These are phyloP conservation scores for Letharia columbiana DNA, from an alignment of 495 filamentous ascomycete species.

Conservation along the genomic window DNA sequence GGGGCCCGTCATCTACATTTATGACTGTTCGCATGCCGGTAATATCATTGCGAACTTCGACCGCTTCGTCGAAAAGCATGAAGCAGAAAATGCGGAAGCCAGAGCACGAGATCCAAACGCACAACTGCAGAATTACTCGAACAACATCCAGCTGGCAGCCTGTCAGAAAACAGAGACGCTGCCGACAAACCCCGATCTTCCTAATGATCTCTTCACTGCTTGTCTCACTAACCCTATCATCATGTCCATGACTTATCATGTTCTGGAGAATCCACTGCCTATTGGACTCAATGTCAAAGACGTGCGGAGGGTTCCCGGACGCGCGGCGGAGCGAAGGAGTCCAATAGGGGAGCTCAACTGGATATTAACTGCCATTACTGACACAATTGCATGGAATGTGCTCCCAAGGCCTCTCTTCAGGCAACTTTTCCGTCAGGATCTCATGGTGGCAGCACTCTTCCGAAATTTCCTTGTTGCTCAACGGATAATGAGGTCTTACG, in stretches of 20 bases:
- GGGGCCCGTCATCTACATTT: constrained; percentile 91
- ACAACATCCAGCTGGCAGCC: constrained; percentile 88
- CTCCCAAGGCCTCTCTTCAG: constrained; percentile 83
- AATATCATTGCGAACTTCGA: constrained; percentile 94
- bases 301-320: constrained; percentile 68
- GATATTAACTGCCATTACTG: constrained; percentile 99
- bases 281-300: constrained; percentile 67
- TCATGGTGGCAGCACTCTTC: constrained; percentile 98
- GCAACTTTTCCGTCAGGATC: constrained; percentile 90
- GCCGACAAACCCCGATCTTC: constrained; percentile 91
- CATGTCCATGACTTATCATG: constrained; percentile 90
- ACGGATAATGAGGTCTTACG: constrained; percentile 89
- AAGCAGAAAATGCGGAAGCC: constrained; percentile 69
- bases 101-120: constrained; percentile 64
- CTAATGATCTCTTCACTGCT: constrained; percentile 91
- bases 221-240: constrained; percentile 96
- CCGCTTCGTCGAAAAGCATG: constrained; percentile 87
- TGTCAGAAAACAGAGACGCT: constrained; percentile 83
- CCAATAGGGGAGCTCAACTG: constrained; percentile 95
- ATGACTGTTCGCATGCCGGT: constrained; percentile 92
- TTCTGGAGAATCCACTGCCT: constrained; percentile 81
- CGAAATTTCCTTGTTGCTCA: constrained; percentile 92
- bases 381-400: constrained; percentile 97
- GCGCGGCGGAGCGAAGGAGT: constrained; percentile 85
- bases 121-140: constrained; percentile 56